Conservation (phyloP, 2,329 filamentous ascomycete species). For the Trichophyton benhamiae region DNA sequence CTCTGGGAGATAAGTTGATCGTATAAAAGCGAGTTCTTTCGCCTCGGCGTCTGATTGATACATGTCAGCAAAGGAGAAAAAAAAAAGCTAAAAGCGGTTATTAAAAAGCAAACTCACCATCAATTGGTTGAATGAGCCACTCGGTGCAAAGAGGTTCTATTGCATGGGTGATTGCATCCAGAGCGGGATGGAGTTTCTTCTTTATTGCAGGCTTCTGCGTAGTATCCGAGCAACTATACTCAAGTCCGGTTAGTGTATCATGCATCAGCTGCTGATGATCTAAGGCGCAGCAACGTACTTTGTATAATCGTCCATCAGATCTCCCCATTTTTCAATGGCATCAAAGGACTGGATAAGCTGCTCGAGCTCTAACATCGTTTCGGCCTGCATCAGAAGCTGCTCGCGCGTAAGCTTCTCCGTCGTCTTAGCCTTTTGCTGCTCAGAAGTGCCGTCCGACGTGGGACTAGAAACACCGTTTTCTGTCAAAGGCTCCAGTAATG, state of each 20-base stretch:
- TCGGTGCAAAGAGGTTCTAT: constrained; percentile 50
- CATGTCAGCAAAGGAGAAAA: background rate
- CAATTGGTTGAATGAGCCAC: constrained; percentile 47
- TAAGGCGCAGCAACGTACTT: constrained; percentile 23
- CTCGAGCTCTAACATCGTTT: constrained; percentile 50
- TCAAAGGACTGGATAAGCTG: constrained; percentile 54
- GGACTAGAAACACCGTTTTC: constrained; percentile 14
- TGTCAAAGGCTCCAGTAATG: constrained; percentile 10
- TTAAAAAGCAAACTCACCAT: constrained; percentile 37
- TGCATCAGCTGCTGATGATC: background rate
- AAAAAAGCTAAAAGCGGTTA: background rate
- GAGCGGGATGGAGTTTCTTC: constrained; percentile 41
- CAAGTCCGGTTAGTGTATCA: background rate
- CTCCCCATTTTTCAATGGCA: constrained; percentile 53
- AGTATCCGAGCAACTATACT: constrained; percentile 13
- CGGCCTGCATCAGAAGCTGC: constrained; percentile 37
- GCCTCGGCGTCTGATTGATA: constrained; percentile 41
- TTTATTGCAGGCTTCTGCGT: constrained; percentile 41
- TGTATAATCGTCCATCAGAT: constrained; percentile 37
- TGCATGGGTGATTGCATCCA: constrained; percentile 44
- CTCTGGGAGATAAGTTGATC: constrained; percentile 73
- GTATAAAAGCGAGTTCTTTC: constrained; percentile 51
- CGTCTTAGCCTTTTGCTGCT: constrained; percentile 14
- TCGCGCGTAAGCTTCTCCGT: constrained; percentile 11
- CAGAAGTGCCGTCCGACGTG: background rate